Conservation (phyloP, 1,284 basidiomycete genomes). For the Entoloma clypeatum region DNA sequence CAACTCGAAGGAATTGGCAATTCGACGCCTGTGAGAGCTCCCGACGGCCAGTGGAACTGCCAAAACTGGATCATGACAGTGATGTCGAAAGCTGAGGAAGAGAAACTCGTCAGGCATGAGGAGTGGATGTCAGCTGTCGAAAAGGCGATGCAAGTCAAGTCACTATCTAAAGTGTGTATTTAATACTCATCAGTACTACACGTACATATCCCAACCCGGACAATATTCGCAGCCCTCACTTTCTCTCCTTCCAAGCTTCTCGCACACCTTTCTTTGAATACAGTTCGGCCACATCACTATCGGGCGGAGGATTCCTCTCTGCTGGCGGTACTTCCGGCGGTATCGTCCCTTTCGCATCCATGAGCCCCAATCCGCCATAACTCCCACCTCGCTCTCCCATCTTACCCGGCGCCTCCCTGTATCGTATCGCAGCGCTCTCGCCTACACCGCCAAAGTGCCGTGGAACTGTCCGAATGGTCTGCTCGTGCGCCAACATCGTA, state of each 20-base stretch:
- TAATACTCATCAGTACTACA: too few species aligned
- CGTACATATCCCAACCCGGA: conserved; percentile 1
- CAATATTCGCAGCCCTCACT: conserved; percentile 24
- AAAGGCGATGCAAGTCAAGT: too few species aligned
- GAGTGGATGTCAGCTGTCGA: too few species aligned
- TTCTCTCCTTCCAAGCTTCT: conserved; percentile 44
- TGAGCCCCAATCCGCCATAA: conserved; percentile 35
- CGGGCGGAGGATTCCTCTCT: conserved; percentile 43
- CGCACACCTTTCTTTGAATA: conserved; percentile 43
- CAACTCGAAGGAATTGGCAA: too few species aligned
- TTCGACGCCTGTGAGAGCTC: too few species aligned
- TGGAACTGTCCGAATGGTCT: conserved; percentile 38
- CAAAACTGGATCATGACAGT: too few species aligned
- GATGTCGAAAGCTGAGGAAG: too few species aligned
- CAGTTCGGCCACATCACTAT: conserved; percentile 38
- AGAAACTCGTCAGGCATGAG: too few species aligned
- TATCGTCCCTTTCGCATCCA: conserved; percentile 32
- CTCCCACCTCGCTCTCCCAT: conserved; percentile 40
- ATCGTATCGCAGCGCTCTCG: conserved; percentile 43
- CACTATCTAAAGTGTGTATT: too few species aligned
- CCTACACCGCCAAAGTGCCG: conserved; percentile 43
- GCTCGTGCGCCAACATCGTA: conserved; percentile 38
- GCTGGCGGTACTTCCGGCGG: conserved; percentile 34
- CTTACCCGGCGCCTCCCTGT: conserved; percentile 40
- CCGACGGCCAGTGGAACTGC: too few species aligned